Evolutionary conservation across 2,329 filamentous ascomycete genomes (phyloP).

Genomic region (Cladosporium oxysporum): DNA sequence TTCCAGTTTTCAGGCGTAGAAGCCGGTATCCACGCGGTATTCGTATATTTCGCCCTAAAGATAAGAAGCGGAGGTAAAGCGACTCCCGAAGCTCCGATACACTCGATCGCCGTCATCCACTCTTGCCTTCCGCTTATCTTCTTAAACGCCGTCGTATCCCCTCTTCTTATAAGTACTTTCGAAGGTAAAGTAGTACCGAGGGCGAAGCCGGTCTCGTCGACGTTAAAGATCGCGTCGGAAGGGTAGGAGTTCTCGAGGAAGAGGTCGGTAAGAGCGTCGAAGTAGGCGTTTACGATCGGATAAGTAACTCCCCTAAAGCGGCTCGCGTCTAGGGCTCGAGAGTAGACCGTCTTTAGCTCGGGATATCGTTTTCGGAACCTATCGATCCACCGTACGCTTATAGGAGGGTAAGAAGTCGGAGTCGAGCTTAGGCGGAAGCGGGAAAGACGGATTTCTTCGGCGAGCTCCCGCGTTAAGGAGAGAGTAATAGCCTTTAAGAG

Average conservation of each 20-base stretch:
- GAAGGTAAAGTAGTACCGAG: neutral
- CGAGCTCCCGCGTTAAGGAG: neutral
- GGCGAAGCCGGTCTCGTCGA: conserved; percentile 4
- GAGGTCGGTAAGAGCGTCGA: conserved; percentile 12
- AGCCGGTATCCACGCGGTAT: too few relatives aligned
- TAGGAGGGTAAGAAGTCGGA: neutral
- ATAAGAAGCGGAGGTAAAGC: conserved; percentile 6
- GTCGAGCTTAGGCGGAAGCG: too few relatives aligned
- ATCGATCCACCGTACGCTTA: neutral
- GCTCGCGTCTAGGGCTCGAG: neutral
- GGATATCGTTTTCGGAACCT: conserved; percentile 17
- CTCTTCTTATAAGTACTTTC: neutral
- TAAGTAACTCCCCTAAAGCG: too few relatives aligned
- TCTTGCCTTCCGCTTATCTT: too few relatives aligned
- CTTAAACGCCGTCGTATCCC: too few relatives aligned
- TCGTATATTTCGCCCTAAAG: neutral
- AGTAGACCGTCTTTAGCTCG: conserved; percentile 10
- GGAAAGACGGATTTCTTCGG: conserved; percentile 1
- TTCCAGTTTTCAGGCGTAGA: too few relatives aligned
- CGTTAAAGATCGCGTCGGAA: conserved; percentile 3
- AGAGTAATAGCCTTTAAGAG: neutral
- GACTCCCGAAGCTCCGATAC: neutral
- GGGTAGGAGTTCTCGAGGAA: conserved; percentile 10
- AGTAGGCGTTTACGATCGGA: conserved; percentile 17
- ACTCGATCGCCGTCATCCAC: too few relatives aligned